Evolutionary conservation across 2,329 filamentous ascomycete genomes (phyloP).

Genomic region (Cercospora zeae-maydis): DNA sequence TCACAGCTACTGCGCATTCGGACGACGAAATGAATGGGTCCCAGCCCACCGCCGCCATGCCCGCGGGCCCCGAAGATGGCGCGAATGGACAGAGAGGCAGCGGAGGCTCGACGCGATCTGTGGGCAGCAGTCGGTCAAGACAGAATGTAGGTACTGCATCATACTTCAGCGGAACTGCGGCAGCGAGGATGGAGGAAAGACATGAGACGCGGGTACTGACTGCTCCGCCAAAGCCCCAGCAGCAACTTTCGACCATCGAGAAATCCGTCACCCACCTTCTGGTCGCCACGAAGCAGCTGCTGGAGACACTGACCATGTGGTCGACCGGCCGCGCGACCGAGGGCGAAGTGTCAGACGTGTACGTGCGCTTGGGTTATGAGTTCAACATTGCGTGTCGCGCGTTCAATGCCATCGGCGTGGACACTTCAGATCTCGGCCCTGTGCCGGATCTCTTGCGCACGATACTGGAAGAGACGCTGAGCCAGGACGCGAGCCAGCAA

Average conservation of each 20-base stretch:
- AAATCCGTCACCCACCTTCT: constrained; percentile 97
- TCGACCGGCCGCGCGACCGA: constrained; percentile 89
- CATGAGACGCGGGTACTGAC: constrained; percentile 14
- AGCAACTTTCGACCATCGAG: constrained; percentile 92
- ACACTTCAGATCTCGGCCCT: constrained; percentile 88
- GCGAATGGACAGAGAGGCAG: constrained; percentile 26
- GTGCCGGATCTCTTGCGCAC: constrained; percentile 86
- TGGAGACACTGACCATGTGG: constrained; percentile 97
- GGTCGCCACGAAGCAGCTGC: constrained; percentile 93
- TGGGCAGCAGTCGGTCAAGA: constrained; percentile 24
- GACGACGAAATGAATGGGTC: constrained; percentile 19
- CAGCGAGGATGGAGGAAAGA: not conserved
- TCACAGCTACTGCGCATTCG: not conserved
- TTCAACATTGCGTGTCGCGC: constrained; percentile 98
- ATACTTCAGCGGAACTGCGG: not conserved
- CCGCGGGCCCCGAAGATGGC: constrained; percentile 20
- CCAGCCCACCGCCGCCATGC: constrained; percentile 21
- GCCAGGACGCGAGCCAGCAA: constrained; percentile 90
- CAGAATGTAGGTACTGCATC: constrained; percentile 27
- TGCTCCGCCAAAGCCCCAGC: constrained; percentile 54
- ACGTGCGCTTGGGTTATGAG: constrained; percentile 94
- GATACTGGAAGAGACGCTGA: constrained; percentile 92
- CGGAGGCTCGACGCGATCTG: constrained; percentile 28
- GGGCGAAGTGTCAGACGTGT: constrained; percentile 94
- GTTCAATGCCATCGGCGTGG: constrained; percentile 94